These are phyloP conservation scores for Vanilla planifolia DNA, from an alignment of 106 monocot genomes.

Conservation along the genomic window DNA sequence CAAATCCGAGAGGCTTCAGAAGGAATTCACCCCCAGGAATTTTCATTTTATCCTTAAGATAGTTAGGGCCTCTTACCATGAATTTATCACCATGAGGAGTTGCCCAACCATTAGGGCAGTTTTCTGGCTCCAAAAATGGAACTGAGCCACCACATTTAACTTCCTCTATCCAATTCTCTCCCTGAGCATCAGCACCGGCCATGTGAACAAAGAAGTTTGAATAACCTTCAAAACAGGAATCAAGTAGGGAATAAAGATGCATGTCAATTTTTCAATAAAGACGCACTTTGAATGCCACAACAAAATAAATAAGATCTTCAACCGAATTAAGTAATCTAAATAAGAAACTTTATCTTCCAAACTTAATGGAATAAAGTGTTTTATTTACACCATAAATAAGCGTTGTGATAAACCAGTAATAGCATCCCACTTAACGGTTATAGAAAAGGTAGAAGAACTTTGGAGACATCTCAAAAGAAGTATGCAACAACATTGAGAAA, in stretches of 20 bases:
- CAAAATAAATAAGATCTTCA: too few species aligned
- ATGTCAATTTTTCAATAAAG: too few species aligned
- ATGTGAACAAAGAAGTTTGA: slow-evolving; percentile 19
- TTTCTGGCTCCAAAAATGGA: slow-evolving; percentile 67
- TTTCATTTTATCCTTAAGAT: slow-evolving; percentile 70
- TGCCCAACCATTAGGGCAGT: slow-evolving; percentile 76
- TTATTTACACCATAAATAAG: too few species aligned
- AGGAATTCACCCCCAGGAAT: slow-evolving; percentile 64
- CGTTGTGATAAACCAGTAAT: too few species aligned
- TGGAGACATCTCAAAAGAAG: too few species aligned
- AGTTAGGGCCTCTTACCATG: slow-evolving; percentile 88
- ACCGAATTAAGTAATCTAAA: too few species aligned
- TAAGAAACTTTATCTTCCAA: too few species aligned
- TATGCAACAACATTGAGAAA: too few species aligned
- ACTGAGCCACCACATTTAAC: slow-evolving; percentile 57
- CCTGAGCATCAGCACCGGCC: slow-evolving; percentile 39
- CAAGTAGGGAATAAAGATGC: background rate
- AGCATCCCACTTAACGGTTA: too few species aligned
- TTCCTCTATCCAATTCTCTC: slow-evolving; percentile 54
- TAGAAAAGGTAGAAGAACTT: too few species aligned
- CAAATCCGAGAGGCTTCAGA: slow-evolving; percentile 88
- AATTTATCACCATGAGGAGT: slow-evolving; percentile 65
- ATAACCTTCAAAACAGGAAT: background rate
- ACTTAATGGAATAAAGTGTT: too few species aligned
- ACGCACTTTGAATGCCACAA: too few species aligned